Conservation (phyloP, 129 eudicot genomes). For the Solidago caesia region DNA sequence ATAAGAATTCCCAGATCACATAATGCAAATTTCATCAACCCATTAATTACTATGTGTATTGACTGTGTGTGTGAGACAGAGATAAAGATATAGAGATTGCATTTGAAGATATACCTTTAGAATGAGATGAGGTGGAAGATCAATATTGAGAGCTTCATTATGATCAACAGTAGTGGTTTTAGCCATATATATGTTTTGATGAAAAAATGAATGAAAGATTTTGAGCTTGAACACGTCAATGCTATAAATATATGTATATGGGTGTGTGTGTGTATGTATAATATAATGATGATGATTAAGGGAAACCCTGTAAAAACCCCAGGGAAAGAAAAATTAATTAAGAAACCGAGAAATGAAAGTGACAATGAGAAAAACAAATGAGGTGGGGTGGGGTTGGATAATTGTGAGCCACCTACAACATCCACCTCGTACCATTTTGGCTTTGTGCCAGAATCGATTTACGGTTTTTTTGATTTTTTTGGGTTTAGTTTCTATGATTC, state of each 20-base stretch:
- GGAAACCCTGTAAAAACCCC: constrained; percentile 46
- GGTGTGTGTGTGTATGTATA: neutral
- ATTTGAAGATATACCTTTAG: constrained; percentile 38
- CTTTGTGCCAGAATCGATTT: neutral
- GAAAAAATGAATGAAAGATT: neutral
- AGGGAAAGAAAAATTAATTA: neutral
- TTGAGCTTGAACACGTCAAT: too few species aligned
- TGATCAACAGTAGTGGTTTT: constrained; percentile 28
- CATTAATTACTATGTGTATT: neutral
- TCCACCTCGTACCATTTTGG: constrained; percentile 28
- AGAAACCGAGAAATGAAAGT: constrained; percentile 16
- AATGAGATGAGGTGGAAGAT: constrained; percentile 29
- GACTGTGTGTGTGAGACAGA: neutral
- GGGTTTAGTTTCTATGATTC: too few species aligned
- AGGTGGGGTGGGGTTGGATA: constrained; percentile 21
- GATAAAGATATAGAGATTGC: neutral
- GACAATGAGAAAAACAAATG: neutral
- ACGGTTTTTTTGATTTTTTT: neutral
- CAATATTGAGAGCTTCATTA: constrained; percentile 18
- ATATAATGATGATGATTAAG: neutral
- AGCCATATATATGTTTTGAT: constrained; percentile 20
- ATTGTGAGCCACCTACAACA: constrained; percentile 36
- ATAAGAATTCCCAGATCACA: constrained; percentile 13
- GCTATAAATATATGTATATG: too few species aligned
- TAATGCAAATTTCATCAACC: constrained; percentile 5